Evolutionary conservation across 371 early-diverging fungal genomes (phyloP), one percentile per base, ranked within the genome.

Genomic region (Mortierella sp.): DNA sequence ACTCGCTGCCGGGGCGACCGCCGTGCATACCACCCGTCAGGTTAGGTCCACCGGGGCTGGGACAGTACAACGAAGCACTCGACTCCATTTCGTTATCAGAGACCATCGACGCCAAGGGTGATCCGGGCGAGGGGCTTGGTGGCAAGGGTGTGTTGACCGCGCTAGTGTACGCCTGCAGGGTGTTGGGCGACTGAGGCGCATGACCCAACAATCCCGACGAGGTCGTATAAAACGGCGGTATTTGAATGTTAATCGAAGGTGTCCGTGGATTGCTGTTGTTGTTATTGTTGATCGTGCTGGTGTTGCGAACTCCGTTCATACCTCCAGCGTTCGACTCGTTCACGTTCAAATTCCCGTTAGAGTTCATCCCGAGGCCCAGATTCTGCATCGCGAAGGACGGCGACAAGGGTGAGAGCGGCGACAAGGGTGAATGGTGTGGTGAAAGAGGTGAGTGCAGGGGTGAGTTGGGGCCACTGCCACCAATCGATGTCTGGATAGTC

Each of bases 141-240:
- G 90, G 90, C 74, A 90, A 72, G 3, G 90, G 89, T 24, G 90
- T 90, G 54, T 89, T 89, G 55, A 89, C 82, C 0, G 90, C 90
- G 38, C 73, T 80, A 35, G 87, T 87, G 74, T 84, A 87, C 3
- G 88, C 83, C 16, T 81, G 74, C 76, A 87, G 60, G 2, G 87
- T 72, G 58, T 85, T 88, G 56, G 89, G 89, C 5, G 90, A 89
- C 41, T 88, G 88, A 21, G 89, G 89, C 35, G 88, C 74, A 77
- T 87, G 81, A 4, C 60, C 77, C 56, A 84, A 29, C 38, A 87
- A 56, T 49, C 82, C 82, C 35, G 84, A 44, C 18, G 84, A 43
- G 16, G 49, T 68, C 21, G 84, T 72, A 71, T 84, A 84, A 70
- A 80, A 79, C 0, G 70, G 48, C 65, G 84, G 84, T 35, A 84